Percentiles rank a stretch among this genome's conserved stretches.
Conservation (phyloP, 805 yeast genomes). For the Metschnikowia sp. region DNA sequence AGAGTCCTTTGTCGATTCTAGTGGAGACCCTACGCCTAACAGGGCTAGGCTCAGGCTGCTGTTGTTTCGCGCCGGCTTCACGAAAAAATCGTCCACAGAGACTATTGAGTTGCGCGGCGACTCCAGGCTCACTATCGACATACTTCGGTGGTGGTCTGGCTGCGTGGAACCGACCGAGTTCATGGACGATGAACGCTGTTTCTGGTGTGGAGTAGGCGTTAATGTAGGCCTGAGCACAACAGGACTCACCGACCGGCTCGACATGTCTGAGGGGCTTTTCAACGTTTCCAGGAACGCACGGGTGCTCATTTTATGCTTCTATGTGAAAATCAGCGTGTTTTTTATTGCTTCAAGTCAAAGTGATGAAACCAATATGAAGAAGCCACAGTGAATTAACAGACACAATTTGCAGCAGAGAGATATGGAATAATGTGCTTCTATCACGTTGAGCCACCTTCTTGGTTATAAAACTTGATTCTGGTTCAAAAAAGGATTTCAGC, state of each 20-base stretch:
- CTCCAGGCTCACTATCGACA: conserved; percentile 37
- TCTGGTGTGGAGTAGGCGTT: conserved; percentile 4
- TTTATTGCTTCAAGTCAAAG: not conserved
- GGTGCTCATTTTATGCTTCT: not conserved
- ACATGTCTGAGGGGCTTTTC: conserved; percentile 4
- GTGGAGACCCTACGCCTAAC: conserved; percentile 12
- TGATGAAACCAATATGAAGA: not conserved
- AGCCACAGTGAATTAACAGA: too few relatives aligned
- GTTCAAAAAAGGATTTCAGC: too few relatives aligned
- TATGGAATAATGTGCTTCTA: too few relatives aligned
- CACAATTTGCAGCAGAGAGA: too few relatives aligned
- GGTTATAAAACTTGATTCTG: too few relatives aligned
- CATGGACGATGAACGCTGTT: conserved; percentile 33
- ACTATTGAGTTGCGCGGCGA: conserved; percentile 41
- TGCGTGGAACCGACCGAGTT: conserved; percentile 30
- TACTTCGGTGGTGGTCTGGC: conserved; percentile 28
- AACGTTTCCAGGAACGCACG: conserved; percentile 2
- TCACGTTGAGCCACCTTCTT: too few relatives aligned
- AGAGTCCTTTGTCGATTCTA: conserved; percentile 6
- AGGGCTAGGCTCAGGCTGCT: conserved; percentile 26
- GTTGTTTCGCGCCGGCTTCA: conserved; percentile 32
- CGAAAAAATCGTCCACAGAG: conserved; percentile 33
- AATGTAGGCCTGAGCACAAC: conserved; percentile 2
- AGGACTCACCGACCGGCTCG: conserved; percentile 10
- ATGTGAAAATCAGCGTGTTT: too few relatives aligned